A percentile compares a stretch with the other conserved stretches of the same genome.
Conservation (phyloP, 1,284 basidiomycete species). For the Inonotus obliquus region DNA sequence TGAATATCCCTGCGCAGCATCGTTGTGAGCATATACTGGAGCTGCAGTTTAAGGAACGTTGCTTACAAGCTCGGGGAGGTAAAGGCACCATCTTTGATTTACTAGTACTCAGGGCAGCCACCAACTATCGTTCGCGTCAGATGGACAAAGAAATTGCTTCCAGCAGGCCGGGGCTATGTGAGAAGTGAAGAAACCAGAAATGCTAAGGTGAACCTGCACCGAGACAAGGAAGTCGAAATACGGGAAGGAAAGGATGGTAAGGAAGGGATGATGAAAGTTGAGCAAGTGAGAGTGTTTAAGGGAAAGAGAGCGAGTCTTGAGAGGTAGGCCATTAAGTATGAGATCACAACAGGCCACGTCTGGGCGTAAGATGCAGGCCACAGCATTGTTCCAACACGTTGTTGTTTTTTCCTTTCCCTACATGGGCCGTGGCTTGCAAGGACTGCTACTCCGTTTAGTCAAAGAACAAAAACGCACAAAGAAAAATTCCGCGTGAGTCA, state of each 20-base stretch:
- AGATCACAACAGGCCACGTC: not conserved
- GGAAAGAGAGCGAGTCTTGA: not conserved
- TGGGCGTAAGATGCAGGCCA: not conserved
- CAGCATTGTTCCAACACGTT: conserved; percentile 8
- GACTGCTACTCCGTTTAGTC: not conserved
- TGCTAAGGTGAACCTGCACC: conserved; percentile 19
- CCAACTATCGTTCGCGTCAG: not conserved
- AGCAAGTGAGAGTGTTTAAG: not conserved
- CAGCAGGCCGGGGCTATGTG: not conserved
- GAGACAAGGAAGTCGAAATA: not conserved
- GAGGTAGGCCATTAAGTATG: conserved; percentile 3
- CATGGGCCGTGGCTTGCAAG: not conserved
- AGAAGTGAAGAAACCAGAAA: not conserved
- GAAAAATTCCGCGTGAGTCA: not conserved
- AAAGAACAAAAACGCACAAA: not conserved
- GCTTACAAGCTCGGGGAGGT: conserved; percentile 37
- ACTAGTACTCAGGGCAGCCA: not conserved
- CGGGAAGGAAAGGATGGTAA: not conserved
- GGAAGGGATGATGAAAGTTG: not conserved
- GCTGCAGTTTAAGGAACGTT: not conserved
- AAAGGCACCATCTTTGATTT: conserved; percentile 27
- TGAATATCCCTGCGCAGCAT: conserved; percentile 55
- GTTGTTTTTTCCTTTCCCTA: not conserved
- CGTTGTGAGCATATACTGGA: not conserved
- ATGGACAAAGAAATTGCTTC: not conserved